Evolutionary conservation across 2,329 filamentous ascomycete species (phyloP), one percentile per base, ranked within the genome.

Genomic region (Phaeoacremonium minimum): DNA sequence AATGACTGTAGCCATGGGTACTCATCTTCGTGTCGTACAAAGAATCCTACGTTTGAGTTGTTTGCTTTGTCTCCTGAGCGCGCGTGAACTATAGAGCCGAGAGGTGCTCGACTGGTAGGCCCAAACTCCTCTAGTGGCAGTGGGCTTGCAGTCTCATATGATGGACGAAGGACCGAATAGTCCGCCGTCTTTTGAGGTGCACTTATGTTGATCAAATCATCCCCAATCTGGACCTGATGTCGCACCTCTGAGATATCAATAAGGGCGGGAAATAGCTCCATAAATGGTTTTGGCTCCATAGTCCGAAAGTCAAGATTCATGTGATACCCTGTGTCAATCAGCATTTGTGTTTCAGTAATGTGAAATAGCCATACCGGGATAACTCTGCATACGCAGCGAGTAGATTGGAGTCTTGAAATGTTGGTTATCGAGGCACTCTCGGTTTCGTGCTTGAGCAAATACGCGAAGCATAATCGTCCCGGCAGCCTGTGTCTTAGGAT

Each of bases 241-340:
- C 8, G 20, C n/a, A 26, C 8, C n/a, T 26, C n/a, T n/a, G 8
- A 8, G n/a, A 9, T 9, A 8, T 8, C 8, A 12, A 66, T 57
- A 1, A 57, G 15, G 0, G 52, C 55, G 1, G 63, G 63, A 36
- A 66, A 67, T 31, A 65, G 59, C 40, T 67, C 63, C 60, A 66
- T 65, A 30, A 67, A 68, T 0, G 58, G 53, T 33, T 59, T 60
- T 4, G 64, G 64, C 8, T 52, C 47, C 61, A 66, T 64, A 4
- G 63, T 66, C 4, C 64, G 52, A 33, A 67, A 66, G 34, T 67
- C 62, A 1, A 67, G 51, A 20, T 58, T 61, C 61, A 66, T 66
- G 16, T 67, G 64, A 18, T 66, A 66, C 0, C 63, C 63, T 26
- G n/a, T 26, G 20, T 26, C 8, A 8, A 26, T 26, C 20, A 26